Conservation (phyloP, 139 green algal genomes). For the Coelastrella sp. region DNA sequence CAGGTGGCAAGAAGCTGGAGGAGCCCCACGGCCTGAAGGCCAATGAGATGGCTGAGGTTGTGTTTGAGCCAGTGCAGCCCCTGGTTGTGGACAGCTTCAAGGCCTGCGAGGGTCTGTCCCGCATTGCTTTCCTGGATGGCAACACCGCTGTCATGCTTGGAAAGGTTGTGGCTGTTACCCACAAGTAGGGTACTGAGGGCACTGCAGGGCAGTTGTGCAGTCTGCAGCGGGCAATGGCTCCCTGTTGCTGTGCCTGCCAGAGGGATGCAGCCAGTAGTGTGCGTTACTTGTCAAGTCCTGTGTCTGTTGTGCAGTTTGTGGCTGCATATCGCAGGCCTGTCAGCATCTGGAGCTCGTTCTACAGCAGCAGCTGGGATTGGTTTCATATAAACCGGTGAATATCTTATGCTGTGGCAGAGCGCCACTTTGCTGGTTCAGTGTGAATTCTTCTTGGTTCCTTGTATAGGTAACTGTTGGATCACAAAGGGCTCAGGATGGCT, state of each 20-base stretch:
- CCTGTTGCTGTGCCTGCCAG: not conserved
- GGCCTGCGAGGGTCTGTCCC: conserved; percentile 93
- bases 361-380: conserved; percentile 43
- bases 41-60: conserved; percentile 92
- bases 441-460: not conserved
- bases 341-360: not conserved
- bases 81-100: conserved; percentile 94
- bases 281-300: not conserved
- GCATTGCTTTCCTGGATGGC: conserved; percentile 95
- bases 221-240: not conserved
- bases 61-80: conserved; percentile 90
- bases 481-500: not conserved
- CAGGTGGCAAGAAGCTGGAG: conserved; percentile 95
- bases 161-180: conserved; percentile 82
- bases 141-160: conserved; percentile 97
- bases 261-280: not conserved
- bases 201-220: not conserved
- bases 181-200: conserved; percentile 64
- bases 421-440: not conserved
- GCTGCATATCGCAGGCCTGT: not conserved
- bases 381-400: not conserved
- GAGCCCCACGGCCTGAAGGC: conserved; percentile 88
- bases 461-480: conserved; percentile 2
- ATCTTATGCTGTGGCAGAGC: not conserved
- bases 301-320: not conserved